A percentile compares a stretch with the other conserved stretches of the same genome.
Conservation (phyloP, 179 eudicot genomes). For the Vitellaria paradoxa region DNA sequence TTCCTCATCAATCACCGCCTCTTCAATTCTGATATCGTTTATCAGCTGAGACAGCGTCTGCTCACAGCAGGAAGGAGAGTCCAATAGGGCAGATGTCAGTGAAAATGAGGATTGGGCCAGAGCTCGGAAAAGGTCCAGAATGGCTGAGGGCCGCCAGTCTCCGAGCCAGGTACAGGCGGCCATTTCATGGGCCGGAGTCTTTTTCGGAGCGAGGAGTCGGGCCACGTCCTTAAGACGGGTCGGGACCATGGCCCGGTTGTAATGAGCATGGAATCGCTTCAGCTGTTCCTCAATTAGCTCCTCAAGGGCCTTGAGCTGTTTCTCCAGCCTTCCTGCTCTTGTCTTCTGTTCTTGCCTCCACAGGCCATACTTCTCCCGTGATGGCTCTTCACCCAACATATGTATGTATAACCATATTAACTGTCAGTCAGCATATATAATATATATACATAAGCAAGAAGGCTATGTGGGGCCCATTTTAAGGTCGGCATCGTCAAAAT, state of each 20-base stretch:
- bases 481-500: neutral
- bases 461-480: neutral
- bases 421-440: neutral
- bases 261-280: constrained; percentile 47
- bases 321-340: constrained; percentile 66
- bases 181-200: constrained; percentile 64
- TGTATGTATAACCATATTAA: constrained; percentile 6
- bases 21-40: constrained; percentile 75
- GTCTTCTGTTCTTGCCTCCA: constrained; percentile 71
- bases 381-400: constrained; percentile 41
- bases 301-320: constrained; percentile 64
- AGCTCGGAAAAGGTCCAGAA: constrained; percentile 66
- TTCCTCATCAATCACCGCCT: constrained; percentile 83
- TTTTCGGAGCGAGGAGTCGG: constrained; percentile 64
- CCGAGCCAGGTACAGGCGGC: constrained; percentile 77
- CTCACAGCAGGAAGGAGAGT: constrained; percentile 34
- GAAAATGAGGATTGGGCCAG: constrained; percentile 37
- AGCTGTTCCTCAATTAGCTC: constrained; percentile 70
- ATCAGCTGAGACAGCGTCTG: constrained; percentile 50
- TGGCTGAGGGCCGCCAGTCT: constrained; percentile 89
- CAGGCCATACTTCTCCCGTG: constrained; percentile 36
- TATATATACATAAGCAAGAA: neutral
- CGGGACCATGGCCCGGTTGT: constrained; percentile 45
- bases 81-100: constrained; percentile 32
- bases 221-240: constrained; percentile 59